Evolutionary conservation across 1,284 basidiomycete species (phyloP).

Genomic region (Boletus subluridellus): DNA sequence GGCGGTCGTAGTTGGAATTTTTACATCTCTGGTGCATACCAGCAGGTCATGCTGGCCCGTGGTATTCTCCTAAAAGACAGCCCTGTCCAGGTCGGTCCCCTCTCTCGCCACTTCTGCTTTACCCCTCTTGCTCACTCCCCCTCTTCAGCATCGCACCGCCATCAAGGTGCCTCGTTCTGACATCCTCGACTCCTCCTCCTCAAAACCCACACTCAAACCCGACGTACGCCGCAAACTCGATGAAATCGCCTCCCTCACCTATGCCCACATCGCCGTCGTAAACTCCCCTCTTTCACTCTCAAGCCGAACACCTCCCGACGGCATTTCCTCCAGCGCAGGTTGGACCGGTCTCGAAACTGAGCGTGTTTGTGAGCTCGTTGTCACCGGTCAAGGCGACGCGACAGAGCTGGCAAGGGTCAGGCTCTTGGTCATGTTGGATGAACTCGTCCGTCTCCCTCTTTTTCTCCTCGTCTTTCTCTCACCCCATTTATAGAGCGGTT

Average conservation of each 20-base stretch:
- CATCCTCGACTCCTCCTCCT: constrained; percentile 81
- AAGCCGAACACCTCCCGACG: constrained; percentile 67
- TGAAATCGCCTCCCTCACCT: constrained; percentile 85
- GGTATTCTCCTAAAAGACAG: constrained; percentile 88
- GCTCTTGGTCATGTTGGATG: constrained; percentile 91
- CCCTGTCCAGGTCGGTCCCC: constrained; percentile 67
- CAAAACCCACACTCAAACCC: constrained; percentile 80
- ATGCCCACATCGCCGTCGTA: constrained; percentile 87
- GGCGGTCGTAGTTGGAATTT: constrained; percentile 81
- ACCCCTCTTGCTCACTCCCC: constrained; percentile 18
- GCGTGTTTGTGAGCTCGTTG: constrained; percentile 86
- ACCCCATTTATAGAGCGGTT: constrained; percentile 59
- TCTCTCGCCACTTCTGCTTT: constrained; percentile 7
- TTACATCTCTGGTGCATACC: constrained; percentile 86
- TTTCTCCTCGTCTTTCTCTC: not conserved
- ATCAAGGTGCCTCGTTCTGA: constrained; percentile 92
- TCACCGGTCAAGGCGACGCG: constrained; percentile 84
- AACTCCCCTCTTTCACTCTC: constrained; percentile 72
- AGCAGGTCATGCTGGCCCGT: constrained; percentile 88
- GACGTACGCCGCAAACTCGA: constrained; percentile 87
- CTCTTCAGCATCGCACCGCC: constrained; percentile 66
- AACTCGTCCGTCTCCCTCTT: constrained; percentile 61
- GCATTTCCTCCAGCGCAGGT: constrained; percentile 67
- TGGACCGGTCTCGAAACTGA: constrained; percentile 92
- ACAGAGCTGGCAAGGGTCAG: constrained; percentile 90